phyloP scores from a whole-genome alignment of 176 grass and related monocot species.

The Musa itinerans region DNA sequence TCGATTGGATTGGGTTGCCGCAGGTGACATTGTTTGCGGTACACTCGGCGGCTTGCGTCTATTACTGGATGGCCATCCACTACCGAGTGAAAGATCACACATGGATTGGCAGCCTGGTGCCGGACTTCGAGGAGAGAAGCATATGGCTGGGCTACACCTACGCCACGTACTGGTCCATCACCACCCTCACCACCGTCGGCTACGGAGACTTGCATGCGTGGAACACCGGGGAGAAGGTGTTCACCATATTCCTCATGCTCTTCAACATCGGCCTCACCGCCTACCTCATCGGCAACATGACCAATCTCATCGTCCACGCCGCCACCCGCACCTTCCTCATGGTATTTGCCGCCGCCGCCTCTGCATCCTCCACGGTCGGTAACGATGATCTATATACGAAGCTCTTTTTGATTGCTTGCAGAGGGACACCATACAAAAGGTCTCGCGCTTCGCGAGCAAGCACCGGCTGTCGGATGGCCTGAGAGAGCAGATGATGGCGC shows the following conservation, averaged over 20 bases:
- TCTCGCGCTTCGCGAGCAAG: constrained; percentile 25
- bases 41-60: constrained; percentile 37
- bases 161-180: constrained; percentile 56
- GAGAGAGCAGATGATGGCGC: constrained; percentile 29
- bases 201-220: constrained; percentile 58
- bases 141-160: constrained; percentile 47
- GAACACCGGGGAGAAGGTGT: constrained; percentile 44
- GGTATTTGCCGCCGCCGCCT: constrained; percentile 9
- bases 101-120: constrained; percentile 39
- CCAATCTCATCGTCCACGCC: constrained; percentile 63
- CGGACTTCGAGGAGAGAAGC: constrained; percentile 27
- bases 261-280: constrained; percentile 57
- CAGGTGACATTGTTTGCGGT: constrained; percentile 45
- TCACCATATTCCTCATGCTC: constrained; percentile 48
- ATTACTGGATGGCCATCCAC: constrained; percentile 40
- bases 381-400: no score
- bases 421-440: constrained; percentile 26
- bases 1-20: not conserved
- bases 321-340: constrained; percentile 24
- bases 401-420: not conserved
- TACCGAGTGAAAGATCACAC: constrained; percentile 22
- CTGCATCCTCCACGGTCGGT: no score
- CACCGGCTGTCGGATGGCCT: constrained; percentile 25
- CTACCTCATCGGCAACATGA: constrained; percentile 75
- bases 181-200: constrained; percentile 50